Conservation (phyloP, 805 yeast species). For the Metschnikowia kunwiensis region DNA sequence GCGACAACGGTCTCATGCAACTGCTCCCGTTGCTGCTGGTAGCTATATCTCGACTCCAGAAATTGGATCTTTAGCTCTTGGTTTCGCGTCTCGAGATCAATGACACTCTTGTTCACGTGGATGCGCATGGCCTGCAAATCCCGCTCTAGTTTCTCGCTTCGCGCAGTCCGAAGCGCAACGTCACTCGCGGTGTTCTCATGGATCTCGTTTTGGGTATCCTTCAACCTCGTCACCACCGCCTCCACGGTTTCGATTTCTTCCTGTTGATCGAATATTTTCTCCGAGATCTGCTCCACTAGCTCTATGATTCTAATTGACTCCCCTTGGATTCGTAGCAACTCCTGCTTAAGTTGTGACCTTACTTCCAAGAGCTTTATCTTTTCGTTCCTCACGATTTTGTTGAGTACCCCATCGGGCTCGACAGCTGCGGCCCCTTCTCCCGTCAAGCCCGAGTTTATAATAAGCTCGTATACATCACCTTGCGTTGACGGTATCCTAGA, state of each 20-base stretch:
- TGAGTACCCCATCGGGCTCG: constrained; percentile 38
- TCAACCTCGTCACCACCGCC: constrained; percentile 50
- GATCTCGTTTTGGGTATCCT: constrained; percentile 53
- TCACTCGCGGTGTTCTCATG: constrained; percentile 54
- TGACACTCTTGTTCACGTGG: constrained; percentile 47
- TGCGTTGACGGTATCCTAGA: constrained; percentile 42
- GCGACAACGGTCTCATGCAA: constrained; percentile 54
- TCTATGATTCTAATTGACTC: constrained; percentile 57
- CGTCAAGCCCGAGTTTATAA: constrained; percentile 22
- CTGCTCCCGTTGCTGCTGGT: constrained; percentile 44
- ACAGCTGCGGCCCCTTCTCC: constrained; percentile 15
- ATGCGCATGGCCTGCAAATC: constrained; percentile 51
- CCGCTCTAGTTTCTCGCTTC: constrained; percentile 60
- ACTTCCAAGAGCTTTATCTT: constrained; percentile 33
- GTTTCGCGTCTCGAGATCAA: constrained; percentile 44
- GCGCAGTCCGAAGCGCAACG: constrained; percentile 52
- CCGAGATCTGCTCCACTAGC: constrained; percentile 52
- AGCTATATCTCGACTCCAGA: constrained; percentile 47
- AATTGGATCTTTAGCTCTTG: constrained; percentile 52
- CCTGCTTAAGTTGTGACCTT: constrained; percentile 36
- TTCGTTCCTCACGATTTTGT: constrained; percentile 45
- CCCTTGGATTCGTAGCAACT: constrained; percentile 52
- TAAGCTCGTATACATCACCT: constrained; percentile 38
- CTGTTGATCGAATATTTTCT: constrained; percentile 53
- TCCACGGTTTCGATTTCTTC: constrained; percentile 58